Base-by-base conservation (phyloP, 805 yeast genomes). In the Candida germanica region DNA sequence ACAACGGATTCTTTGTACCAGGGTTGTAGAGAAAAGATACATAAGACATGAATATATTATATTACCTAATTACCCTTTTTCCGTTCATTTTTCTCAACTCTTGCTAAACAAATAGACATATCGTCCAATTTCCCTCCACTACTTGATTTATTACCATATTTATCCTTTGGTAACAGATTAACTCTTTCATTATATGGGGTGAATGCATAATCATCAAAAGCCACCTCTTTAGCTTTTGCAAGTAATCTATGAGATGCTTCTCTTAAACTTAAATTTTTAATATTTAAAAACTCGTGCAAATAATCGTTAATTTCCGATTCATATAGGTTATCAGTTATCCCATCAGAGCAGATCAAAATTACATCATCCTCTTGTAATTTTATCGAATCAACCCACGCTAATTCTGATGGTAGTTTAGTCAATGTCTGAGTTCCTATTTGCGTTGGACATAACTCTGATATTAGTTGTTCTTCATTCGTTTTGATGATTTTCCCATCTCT, bases 91-190 rank as follows among this genome's bases (percentile, higher is more conserved):
- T 21, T 31, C 17, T 7, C 31, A 11, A 75, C 77, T 37, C 61
- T 60, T 9, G 77, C 77, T 6, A 75, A 54, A 39, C 76, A 69
- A 7, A 75, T 55, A 0, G 77, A 67, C 61, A 73, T 74, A 46
- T 75, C 80, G 49, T 75, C 80, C 35, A 74, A 52, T 40, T 75
- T 75, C 0, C 80, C 80, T 2, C 80, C 80, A 19, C 66, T 54
- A 35, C 70, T 69, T 15, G 51, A 36, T 24, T 51, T 54, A 3
- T 49, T 48, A 8, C 68, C 66, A 31, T 43, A 56, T 29, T 49
- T 46, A 10, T 43, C 45, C 22, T 50, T 51, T 7, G 72, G 66
- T 32, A 71, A 56, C 16, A 65, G 55, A 46, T 69, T 71, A 12
- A 75, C 71, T 50, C 61, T 69, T 43, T 70, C 78, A 39, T 73